Percentiles rank a stretch among this genome's conserved stretches.
phyloP scores from a whole-genome alignment of 225 moss, liverwort and hornwort genomes.

The Pleurozium schreberi region DNA sequence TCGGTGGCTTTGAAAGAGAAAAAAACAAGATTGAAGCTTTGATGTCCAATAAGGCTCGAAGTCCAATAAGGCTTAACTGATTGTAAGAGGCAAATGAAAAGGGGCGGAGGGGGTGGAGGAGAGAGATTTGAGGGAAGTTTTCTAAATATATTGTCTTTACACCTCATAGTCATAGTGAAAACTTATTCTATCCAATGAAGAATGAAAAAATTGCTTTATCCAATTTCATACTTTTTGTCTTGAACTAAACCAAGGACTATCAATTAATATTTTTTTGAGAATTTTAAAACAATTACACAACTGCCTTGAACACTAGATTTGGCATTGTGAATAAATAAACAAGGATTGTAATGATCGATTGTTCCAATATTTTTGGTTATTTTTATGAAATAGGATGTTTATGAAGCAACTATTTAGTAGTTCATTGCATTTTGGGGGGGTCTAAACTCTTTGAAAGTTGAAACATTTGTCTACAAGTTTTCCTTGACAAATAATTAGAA shows the following conservation, averaged over 20 bases:
- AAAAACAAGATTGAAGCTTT: neutral
- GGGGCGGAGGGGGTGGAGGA: fast-evolving
- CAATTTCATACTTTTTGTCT: neutral
- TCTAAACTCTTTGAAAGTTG: neutral
- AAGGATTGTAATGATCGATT: neutral
- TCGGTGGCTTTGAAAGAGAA: neutral
- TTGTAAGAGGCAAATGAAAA: neutral
- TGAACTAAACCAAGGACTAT: neutral
- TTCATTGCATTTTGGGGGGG: fast-evolving
- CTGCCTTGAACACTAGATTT: neutral
- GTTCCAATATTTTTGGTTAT: neutral
- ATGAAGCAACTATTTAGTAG: neutral
- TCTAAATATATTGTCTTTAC: fast-evolving
- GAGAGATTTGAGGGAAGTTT: neutral
- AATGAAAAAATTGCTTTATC: neutral
- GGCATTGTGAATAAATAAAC: neutral
- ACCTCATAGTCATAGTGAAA: too few species aligned
- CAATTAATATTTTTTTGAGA: neutral
- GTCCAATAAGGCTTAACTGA: fast-evolving
- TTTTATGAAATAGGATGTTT: neutral
- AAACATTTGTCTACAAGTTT: neutral
- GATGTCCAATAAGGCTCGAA: fast-evolving
- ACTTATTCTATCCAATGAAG: neutral
- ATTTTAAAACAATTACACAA: neutral
- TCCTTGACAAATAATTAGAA: neutral